These are phyloP conservation scores for Tuber indicum DNA, from an alignment of 495 filamentous ascomycete species.

Conservation along the genomic window DNA sequence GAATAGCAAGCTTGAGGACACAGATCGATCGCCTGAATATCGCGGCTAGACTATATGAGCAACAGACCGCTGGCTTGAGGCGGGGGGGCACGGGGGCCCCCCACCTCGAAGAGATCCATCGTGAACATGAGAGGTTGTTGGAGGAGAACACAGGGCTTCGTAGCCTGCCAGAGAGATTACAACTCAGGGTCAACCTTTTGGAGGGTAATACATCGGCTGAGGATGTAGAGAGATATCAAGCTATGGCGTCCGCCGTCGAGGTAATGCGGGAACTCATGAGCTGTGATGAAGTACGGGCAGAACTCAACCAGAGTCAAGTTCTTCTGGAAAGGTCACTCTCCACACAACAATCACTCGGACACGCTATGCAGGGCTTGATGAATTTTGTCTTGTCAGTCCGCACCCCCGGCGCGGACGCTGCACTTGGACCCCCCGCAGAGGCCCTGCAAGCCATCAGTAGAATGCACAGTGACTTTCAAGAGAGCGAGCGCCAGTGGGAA, in stretches of 20 bases:
- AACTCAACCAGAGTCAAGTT: neutral
- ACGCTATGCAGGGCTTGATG: neutral
- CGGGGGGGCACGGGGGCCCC: neutral
- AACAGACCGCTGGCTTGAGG: neutral
- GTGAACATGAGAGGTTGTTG: neutral
- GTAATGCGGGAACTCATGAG: conserved; percentile 1
- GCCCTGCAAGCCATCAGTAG: neutral
- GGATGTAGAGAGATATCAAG: neutral
- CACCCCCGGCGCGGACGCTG: neutral
- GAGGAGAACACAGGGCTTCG: neutral
- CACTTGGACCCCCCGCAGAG: neutral
- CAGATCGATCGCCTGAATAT: conserved; percentile 1
- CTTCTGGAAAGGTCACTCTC: neutral
- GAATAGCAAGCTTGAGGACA: neutral
- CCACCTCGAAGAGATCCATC: neutral
- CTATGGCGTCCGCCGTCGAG: neutral
- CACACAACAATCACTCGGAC: neutral
- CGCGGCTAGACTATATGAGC: neutral
- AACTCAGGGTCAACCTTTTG: neutral
- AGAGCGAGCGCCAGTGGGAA: neutral
- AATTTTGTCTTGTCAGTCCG: neutral
- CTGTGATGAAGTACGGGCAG: neutral
- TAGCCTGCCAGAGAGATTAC: neutral
- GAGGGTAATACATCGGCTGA: neutral
- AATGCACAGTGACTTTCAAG: neutral